Conservation (phyloP, 1,284 basidiomycete species). For the Pascua sp. region DNA sequence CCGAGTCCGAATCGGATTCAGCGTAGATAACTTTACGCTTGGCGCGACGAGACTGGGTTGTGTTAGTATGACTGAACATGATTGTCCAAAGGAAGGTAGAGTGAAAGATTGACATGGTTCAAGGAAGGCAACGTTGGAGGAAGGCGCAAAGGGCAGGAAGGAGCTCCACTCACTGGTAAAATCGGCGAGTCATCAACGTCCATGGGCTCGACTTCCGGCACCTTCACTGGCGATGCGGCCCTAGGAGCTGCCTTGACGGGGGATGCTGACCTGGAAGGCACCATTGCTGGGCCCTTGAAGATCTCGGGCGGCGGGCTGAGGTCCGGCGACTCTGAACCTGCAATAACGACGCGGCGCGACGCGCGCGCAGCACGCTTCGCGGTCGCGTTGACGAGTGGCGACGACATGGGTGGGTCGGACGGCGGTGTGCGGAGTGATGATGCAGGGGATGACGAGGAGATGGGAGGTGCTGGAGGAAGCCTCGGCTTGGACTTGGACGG, state of each 20-base stretch:
- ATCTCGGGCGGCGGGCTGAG: slow-evolving; percentile 26
- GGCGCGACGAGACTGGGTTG: slow-evolving; percentile 25
- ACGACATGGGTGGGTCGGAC: slow-evolving; percentile 28
- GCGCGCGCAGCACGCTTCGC: not conserved
- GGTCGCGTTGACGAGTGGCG: slow-evolving; percentile 15
- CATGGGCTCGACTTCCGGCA: slow-evolving; percentile 19
- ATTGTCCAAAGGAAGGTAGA: too few relatives aligned
- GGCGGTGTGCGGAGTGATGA: slow-evolving; percentile 30
- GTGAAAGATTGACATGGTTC: not conserved
- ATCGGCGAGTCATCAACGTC: slow-evolving; percentile 29
- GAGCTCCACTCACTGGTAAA: slow-evolving; percentile 19
- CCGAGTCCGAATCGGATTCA: slow-evolving; percentile 35
- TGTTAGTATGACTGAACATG: not conserved
- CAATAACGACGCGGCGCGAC: too few relatives aligned
- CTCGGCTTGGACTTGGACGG: slow-evolving; percentile 2
- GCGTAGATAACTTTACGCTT: slow-evolving; percentile 48
- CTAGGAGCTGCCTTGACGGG: not conserved
- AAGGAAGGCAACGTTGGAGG: not conserved
- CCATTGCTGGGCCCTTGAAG: slow-evolving; percentile 14
- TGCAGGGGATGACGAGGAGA: slow-evolving; percentile 13
- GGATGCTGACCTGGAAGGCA: slow-evolving; percentile 4
- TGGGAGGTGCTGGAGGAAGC: slow-evolving; percentile 8
- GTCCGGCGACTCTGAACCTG: slow-evolving; percentile 12
- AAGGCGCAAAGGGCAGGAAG: not conserved
- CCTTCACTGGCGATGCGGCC: not conserved